Evolutionary conservation across 2,329 filamentous ascomycete genomes (phyloP), one percentile per base, ranked within the genome.

Genomic region (Exophiala lecanii-corni): DNA sequence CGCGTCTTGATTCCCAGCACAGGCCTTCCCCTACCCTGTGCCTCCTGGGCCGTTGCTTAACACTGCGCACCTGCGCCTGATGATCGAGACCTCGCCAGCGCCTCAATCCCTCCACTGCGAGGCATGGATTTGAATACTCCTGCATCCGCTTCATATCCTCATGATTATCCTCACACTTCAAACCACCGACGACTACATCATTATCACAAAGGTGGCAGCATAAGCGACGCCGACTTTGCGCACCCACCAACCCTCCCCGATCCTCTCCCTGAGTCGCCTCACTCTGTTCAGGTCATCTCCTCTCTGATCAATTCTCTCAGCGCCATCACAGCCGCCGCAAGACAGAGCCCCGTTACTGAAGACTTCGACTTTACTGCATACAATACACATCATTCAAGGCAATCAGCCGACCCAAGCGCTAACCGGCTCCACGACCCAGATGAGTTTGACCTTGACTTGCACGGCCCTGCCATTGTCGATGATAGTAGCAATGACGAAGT

Each of bases 221-320:
- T n/a, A n/a, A n/a, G n/a, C n/a, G n/a, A n/a, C n/a, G n/a, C n/a
- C n/a, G n/a, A n/a, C n/a, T n/a, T n/a, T n/a, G n/a, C n/a, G n/a
- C n/a, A 26, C 7, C 7, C 21, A 9, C 33, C 21, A 23, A 46
- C 13, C 23, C 43, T 16, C 16, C 42, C 25, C 25, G 18, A 28
- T 20, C 30, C 9, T 40, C 34, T 28, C 30, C 49, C n/a, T 21
- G 39, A 18, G 31, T 35, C 28, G 34, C 41, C 48, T 17, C 26
- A 43, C 25, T 41, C 48, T 4, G 37, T 53, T 13, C 45, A 72
- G 52, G 63, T 73, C 20, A 73, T 82, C 50, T 76, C 76, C 12
- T 76, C 74, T 36, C 69, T 82, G 47, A 79, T 82, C 59, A 75
- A 76, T 48, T 80, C 78, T 20, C 69, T 82, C 32, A 76, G 77